Evolutionary conservation across 148 eudicot species (phyloP).

Genomic region (Camellia japonica): DNA sequence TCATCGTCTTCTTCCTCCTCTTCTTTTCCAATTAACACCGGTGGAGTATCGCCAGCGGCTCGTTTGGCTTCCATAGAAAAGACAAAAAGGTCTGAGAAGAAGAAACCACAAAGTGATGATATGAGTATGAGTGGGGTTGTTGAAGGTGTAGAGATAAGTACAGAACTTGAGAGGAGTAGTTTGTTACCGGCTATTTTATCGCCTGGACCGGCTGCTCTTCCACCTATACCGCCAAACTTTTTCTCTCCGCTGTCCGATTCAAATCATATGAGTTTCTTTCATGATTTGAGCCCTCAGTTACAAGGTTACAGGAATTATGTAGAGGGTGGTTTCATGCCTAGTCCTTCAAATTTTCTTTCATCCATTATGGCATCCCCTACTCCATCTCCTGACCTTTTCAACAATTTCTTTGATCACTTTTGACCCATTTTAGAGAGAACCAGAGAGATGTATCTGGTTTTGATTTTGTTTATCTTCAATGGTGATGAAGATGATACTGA

Average conservation of each 20-base stretch:
- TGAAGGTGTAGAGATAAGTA: conserved; percentile 26
- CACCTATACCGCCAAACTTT: conserved; percentile 58
- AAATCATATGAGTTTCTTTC: conserved; percentile 34
- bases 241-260: conserved; percentile 60
- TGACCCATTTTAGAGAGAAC: conserved; percentile 20
- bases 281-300: conserved; percentile 41
- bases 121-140: background rate
- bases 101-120: conserved; percentile 13
- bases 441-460: background rate
- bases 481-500: conserved; percentile 1
- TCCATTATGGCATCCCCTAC: conserved; percentile 62
- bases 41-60: conserved; percentile 61
- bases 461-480: background rate
- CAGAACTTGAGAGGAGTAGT: conserved; percentile 30
- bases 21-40: conserved; percentile 9
- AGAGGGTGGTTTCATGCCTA: conserved; percentile 40
- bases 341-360: conserved; percentile 61
- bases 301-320: conserved; percentile 37
- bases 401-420: conserved; percentile 42
- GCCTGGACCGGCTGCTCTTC: conserved; percentile 63
- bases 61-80: conserved; percentile 60
- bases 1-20: conserved; percentile 22
- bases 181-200: conserved; percentile 64
- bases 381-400: conserved; percentile 62
- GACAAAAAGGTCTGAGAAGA: conserved; percentile 41